These are phyloP conservation scores for Penicillium freii DNA, from an alignment of 2,329 filamentous ascomycete species.

Conservation along the genomic window DNA sequence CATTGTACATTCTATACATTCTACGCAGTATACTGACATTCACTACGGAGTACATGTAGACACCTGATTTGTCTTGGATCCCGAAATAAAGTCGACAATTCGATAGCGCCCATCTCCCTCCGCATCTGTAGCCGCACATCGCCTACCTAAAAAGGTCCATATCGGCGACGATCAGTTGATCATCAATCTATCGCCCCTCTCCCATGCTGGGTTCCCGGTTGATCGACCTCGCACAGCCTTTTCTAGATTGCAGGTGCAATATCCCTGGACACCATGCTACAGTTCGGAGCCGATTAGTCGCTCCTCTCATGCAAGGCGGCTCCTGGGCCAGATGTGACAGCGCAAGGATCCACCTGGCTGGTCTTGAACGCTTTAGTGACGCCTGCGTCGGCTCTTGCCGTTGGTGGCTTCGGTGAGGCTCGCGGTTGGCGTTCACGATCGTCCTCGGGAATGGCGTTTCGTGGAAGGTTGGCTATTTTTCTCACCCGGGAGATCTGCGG, in stretches of 20 bases:
- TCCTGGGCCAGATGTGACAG: conserved; percentile 21
- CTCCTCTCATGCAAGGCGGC: conserved; percentile 24
- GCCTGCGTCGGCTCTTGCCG: conserved; percentile 24
- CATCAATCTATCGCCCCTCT: not conserved
- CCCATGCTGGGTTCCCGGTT: conserved; percentile 3
- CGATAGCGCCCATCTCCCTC: not conserved
- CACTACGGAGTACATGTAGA: not conserved
- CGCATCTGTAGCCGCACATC: conserved; percentile 7
- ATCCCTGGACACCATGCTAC: conserved; percentile 1
- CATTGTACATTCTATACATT: not conserved
- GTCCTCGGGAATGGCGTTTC: conserved; percentile 9
- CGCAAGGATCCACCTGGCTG: conserved; percentile 22
- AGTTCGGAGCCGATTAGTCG: conserved; percentile 24
- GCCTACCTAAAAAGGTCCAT: conserved; percentile 1
- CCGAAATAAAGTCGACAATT: not conserved
- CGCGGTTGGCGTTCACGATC: conserved; percentile 15
- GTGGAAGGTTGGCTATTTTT: conserved; percentile 3
- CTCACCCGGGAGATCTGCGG: conserved; percentile 9
- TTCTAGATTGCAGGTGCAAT: not conserved
- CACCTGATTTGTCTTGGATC: not conserved
- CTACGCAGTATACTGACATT: not conserved
- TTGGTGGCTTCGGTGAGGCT: conserved; percentile 23
- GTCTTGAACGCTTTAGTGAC: conserved; percentile 19
- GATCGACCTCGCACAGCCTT: conserved; percentile 3
- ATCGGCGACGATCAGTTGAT: conserved; percentile 7